Evolutionary conservation across 2,329 filamentous ascomycete genomes (phyloP), one percentile per base, ranked within the genome.

Genomic region (Clarireedia paspali): DNA sequence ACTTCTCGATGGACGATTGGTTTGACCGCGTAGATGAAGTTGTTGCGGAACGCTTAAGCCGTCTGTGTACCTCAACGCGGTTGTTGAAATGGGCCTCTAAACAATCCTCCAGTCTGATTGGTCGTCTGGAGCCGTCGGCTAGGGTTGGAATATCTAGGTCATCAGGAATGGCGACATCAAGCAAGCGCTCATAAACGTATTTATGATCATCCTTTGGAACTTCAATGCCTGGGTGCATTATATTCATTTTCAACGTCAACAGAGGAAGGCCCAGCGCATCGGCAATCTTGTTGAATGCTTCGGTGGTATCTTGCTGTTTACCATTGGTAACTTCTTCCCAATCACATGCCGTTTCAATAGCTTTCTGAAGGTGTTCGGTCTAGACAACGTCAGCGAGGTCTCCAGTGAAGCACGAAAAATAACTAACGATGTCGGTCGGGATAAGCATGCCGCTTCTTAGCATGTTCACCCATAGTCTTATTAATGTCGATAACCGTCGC

Each of bases 201-300:
- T 95, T 96, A 75, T 97, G 92, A 66, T 99, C 94, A 62, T 95
- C 91, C 42, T 83, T 82, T 50, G 87, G 86, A 59, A 87, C 82
- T 65, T 89, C 87, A 66, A 89, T 90, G 14, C 92, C 94, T 24
- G 90, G 88, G 67, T 96, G 94, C 64, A 92, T 96, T 14, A 97
- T 84, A 68, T 97, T 91, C 75, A 96, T 92, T 68, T 96, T 95
- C 39, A 97, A 73, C 0, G 91, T 91, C 26, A 97, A 79, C 2
- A 97, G 77, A 6, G 94, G 94, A 15, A 97, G 73, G 64, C 95
- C 86, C 20, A 99, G 78, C 23, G 87, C 90, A 62, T 91, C 91
- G 0, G 92, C 96, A 61, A 99, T 91, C 69, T 96, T 96, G 0
- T 86, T 89, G 68, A 97, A 97, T 1, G 91, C 91, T 71, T 99